Conservation (phyloP, 139 green algal genomes). For the Cymbomonas tetramitiformis region DNA sequence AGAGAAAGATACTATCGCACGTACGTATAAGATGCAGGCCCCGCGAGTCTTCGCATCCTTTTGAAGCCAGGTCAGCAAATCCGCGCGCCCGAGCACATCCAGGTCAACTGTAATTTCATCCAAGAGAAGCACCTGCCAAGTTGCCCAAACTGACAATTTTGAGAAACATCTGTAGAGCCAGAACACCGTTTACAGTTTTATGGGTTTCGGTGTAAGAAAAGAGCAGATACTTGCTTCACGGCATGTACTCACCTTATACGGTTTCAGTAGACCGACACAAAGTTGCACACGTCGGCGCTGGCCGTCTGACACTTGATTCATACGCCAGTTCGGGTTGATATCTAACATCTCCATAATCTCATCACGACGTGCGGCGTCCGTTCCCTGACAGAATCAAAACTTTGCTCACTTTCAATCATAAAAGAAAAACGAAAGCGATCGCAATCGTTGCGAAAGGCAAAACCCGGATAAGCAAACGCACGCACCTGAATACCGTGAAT, state of each 20-base stretch:
- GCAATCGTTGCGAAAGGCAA: neutral
- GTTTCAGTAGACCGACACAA: conserved; percentile 80
- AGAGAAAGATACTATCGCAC: too few species aligned
- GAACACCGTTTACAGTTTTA: too few species aligned
- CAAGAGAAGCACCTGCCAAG: conserved; percentile 83
- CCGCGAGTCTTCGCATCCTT: conserved; percentile 57
- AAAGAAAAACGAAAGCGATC: neutral
- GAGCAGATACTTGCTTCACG: neutral
- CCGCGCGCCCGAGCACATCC: conserved; percentile 81
- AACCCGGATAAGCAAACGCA: neutral
- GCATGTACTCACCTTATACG: conserved; percentile 68
- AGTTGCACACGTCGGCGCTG: conserved; percentile 91
- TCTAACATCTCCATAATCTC: conserved; percentile 75
- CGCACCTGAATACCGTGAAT: neutral
- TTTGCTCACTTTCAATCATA: conserved; percentile 24
- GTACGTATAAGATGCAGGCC: conserved; percentile 80
- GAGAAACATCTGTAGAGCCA: too few species aligned
- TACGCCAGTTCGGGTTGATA: conserved; percentile 80
- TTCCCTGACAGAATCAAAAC: too few species aligned
- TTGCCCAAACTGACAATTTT: too few species aligned
- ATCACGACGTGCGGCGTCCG: conserved; percentile 51
- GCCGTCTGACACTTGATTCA: conserved; percentile 85
- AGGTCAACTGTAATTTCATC: conserved; percentile 98
- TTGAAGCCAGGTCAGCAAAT: conserved; percentile 82
- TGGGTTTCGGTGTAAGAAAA: neutral